Conservation (phyloP, 768 basidiomycete species). For the Leccinum imitatum region DNA sequence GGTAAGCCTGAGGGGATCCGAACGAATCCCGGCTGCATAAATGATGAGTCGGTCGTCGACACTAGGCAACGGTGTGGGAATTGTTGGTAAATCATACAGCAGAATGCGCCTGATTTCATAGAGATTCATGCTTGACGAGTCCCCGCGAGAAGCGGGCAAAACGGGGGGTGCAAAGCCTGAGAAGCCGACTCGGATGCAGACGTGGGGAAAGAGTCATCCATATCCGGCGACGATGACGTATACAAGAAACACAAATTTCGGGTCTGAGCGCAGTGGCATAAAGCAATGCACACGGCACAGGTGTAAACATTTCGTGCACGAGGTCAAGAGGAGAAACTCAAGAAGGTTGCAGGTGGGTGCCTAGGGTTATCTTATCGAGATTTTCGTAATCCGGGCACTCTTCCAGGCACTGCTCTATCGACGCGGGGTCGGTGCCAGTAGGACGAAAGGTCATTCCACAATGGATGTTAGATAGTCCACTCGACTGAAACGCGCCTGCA, state of each 20-base stretch:
- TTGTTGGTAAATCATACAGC: neutral
- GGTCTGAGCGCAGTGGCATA: neutral
- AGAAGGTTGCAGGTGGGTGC: neutral
- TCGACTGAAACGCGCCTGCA: neutral
- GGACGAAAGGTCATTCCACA: neutral
- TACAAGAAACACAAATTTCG: neutral
- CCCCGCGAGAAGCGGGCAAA: conserved; percentile 2
- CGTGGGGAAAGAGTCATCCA: neutral
- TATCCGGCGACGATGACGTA: conserved; percentile 10
- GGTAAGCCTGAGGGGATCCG: neutral
- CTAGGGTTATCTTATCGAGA: neutral
- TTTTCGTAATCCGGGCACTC: neutral
- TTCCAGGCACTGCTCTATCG: neutral
- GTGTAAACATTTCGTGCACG: neutral
- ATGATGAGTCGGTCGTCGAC: neutral
- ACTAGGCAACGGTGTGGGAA: neutral
- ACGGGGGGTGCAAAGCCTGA: neutral
- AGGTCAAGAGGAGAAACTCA: neutral
- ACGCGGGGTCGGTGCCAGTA: neutral
- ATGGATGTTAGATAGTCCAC: neutral
- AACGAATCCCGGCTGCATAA: neutral
- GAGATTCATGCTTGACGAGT: neutral
- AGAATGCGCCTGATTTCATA: neutral
- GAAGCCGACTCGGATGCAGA: neutral
- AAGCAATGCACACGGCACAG: neutral